Evolutionary conservation across 2,329 filamentous ascomycete genomes (phyloP).

Genomic region (Arthrobotrys conoides): DNA sequence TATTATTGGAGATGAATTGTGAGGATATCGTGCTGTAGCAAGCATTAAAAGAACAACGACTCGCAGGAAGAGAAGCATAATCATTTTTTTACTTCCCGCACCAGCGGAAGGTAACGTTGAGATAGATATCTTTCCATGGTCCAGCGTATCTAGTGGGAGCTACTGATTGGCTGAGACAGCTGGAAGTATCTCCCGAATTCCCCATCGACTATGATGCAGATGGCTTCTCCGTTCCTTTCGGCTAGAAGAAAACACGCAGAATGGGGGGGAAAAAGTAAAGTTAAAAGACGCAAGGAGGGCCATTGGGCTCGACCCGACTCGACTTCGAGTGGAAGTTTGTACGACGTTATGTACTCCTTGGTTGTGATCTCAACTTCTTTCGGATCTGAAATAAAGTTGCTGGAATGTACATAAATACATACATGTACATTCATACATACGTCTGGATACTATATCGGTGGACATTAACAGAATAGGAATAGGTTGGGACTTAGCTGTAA

Average conservation of each 20-base stretch:
- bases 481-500: background rate
- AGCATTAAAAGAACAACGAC: too few relatives aligned
- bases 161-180: conserved; percentile 31
- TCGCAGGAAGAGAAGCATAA: background rate
- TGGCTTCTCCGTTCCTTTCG: conserved; percentile 10
- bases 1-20: background rate
- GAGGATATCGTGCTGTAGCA: background rate
- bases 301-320: background rate
- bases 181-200: conserved; percentile 55
- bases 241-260: conserved; percentile 5
- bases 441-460: background rate
- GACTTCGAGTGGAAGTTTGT: background rate
- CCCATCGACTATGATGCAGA: conserved; percentile 8
- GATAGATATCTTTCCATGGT: background rate
- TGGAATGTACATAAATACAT: background rate
- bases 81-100: background rate
- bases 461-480: background rate
- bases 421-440: too few relatives aligned
- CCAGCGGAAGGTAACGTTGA: background rate
- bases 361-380: background rate
- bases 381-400: background rate
- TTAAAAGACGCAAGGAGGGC: conserved; percentile 5
- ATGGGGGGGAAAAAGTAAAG: conserved; percentile 8
- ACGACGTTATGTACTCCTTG: conserved; percentile 1
- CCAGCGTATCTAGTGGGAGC: background rate